These are phyloP conservation scores for Ormosia semicastrata DNA, from an alignment of 306 rosid genomes.

Conservation along the genomic window DNA sequence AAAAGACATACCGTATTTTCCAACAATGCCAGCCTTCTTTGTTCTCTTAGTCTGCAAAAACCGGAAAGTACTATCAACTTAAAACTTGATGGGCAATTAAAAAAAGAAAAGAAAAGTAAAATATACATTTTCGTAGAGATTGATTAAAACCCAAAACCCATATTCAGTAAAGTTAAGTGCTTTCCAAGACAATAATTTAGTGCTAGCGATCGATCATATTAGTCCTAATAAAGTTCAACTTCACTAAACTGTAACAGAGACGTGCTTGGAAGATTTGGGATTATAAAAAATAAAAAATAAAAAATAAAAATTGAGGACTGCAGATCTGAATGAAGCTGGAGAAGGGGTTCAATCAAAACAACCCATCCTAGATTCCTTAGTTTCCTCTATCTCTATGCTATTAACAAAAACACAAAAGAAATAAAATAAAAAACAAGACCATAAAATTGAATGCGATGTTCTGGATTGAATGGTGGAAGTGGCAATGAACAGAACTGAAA, in stretches of 20 bases:
- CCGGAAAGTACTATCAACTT: background rate
- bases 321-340: background rate
- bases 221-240: background rate
- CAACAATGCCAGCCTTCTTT: conserved; percentile 93
- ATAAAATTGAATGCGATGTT: background rate
- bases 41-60: conserved; percentile 85
- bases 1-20: conserved; percentile 62
- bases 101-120: background rate
- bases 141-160: background rate
- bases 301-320: background rate
- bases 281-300: background rate
- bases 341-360: background rate
- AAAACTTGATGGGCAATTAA: background rate
- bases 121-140: background rate
- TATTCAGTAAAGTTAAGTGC: background rate
- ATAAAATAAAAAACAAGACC: background rate
- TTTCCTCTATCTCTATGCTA: background rate
- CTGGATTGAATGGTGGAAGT: background rate
- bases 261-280: background rate
- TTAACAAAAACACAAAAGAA: background rate
- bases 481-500: background rate
- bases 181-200: background rate
- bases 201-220: background rate
- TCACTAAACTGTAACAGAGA: background rate
- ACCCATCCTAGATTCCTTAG: background rate